Conservation (phyloP, 495 filamentous ascomycete genomes). For the Cercophora scortea region DNA sequence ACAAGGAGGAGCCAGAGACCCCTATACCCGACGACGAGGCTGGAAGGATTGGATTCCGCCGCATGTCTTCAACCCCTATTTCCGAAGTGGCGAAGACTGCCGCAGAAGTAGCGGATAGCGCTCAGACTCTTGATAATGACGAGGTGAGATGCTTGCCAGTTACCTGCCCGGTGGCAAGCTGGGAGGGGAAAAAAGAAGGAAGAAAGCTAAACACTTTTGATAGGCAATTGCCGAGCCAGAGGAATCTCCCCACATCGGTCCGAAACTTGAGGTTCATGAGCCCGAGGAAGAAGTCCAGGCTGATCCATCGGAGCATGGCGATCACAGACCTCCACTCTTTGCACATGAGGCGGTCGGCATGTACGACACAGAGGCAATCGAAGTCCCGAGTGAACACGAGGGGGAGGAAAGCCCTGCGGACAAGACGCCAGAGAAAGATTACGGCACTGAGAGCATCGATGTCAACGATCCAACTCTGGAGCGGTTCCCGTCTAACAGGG, state of each 20-base stretch:
- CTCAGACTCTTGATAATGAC: constrained; percentile 22
- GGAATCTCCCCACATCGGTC: constrained; percentile 4
- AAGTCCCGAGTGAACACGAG: constrained; percentile 5
- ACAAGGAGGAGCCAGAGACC: constrained; percentile 22
- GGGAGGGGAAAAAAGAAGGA: background rate
- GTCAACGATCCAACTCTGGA: constrained; percentile 44
- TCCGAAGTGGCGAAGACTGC: constrained; percentile 33
- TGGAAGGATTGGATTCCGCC: constrained; percentile 20
- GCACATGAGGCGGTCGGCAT: constrained; percentile 36
- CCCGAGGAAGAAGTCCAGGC: constrained; percentile 7
- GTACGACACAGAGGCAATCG: constrained; percentile 11
- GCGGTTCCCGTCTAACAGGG: constrained; percentile 40
- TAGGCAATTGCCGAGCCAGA: constrained; percentile 9
- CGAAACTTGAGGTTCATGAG: background rate
- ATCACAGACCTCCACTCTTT: constrained; percentile 31
- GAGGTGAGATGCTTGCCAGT: constrained; percentile 17
- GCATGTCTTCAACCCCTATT: constrained; percentile 26
- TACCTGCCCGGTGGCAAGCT: constrained; percentile 2
- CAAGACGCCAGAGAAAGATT: constrained; percentile 3
- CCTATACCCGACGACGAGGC: constrained; percentile 20
- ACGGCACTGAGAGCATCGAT: constrained; percentile 23
- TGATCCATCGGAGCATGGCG: constrained; percentile 10
- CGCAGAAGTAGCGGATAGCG: constrained; percentile 42
- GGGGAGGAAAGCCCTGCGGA: constrained; percentile 2
- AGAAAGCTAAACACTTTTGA: background rate